A percentile compares a stretch with the other conserved stretches of the same genome.
Conservation (phyloP, 176 grass and related monocot species). For the Alopecurus myosuroides region DNA sequence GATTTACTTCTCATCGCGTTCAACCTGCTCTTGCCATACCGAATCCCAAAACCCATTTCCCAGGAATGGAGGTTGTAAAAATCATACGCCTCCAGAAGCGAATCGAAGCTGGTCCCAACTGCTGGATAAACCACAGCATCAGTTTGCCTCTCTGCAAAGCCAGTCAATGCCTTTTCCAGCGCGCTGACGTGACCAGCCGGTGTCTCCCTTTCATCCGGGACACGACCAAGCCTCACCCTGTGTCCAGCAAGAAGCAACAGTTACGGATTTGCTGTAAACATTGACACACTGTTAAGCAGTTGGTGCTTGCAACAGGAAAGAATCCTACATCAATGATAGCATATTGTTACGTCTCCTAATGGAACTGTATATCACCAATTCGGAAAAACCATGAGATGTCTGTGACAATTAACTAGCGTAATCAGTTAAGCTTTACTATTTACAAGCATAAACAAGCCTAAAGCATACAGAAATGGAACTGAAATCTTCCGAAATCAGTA, state of each 20-base stretch:
- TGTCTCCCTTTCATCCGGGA: background rate
- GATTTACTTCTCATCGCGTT: background rate
- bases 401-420: background rate
- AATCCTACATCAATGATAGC: background rate
- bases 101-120: background rate
- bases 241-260: background rate
- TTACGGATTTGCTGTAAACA: background rate
- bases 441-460: background rate
- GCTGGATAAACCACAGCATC: background rate
- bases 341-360: background rate
- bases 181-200: background rate
- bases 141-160: background rate
- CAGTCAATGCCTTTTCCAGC: conserved; percentile 2
- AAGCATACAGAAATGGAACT: background rate
- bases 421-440: background rate
- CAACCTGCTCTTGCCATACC: background rate
- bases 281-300: background rate
- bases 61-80: conserved; percentile 12
- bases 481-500: background rate
- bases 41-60: background rate
- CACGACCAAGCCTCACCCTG: conserved; percentile 4
- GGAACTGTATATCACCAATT: background rate
- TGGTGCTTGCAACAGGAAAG: background rate
- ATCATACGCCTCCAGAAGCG: background rate
- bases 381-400: background rate